Conservation (phyloP, 345 rosid genomes). For the Citrus maxima region DNA sequence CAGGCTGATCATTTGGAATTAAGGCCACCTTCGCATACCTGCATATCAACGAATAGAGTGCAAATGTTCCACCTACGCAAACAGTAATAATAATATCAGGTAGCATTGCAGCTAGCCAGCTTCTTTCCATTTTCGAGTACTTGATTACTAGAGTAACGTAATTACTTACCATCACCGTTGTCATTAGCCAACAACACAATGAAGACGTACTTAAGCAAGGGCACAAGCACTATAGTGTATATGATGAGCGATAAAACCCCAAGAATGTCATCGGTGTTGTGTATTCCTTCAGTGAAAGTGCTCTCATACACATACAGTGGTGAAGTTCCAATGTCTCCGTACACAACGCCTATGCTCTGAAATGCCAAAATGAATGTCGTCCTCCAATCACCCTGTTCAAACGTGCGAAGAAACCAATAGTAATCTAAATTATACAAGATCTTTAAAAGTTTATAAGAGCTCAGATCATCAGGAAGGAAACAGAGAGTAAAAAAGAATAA, state of each 20-base stretch:
- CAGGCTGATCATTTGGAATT: slow-evolving; percentile 40
- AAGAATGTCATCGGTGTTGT: slow-evolving; percentile 40
- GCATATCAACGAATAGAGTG: slow-evolving; percentile 50
- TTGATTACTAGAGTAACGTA: too few relatives aligned
- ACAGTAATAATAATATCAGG: neutral
- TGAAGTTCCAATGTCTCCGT: slow-evolving; percentile 81
- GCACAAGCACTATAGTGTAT: slow-evolving; percentile 50
- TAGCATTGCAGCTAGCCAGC: too few relatives aligned
- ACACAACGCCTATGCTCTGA: slow-evolving; percentile 70
- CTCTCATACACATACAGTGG: slow-evolving; percentile 66
- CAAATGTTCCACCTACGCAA: slow-evolving; percentile 59
- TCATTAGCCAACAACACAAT: slow-evolving; percentile 77
- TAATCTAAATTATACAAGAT: too few relatives aligned
- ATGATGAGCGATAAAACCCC: slow-evolving; percentile 71
- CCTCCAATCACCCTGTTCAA: slow-evolving; percentile 40
- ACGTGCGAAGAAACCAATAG: too few relatives aligned
- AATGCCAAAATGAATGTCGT: slow-evolving; percentile 60
- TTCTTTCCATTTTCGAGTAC: too few relatives aligned
- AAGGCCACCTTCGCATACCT: slow-evolving; percentile 49
- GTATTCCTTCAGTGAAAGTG: slow-evolving; percentile 50
- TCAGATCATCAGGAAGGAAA: too few relatives aligned
- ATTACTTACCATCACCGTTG: slow-evolving; percentile 66
- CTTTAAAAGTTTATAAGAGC: too few relatives aligned
- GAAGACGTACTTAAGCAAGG: slow-evolving; percentile 62
- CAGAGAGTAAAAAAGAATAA: neutral